Percentiles rank a stretch among this genome's conserved stretches.
Conservation (phyloP, 768 basidiomycete genomes). For the Boletus coccyginus region DNA sequence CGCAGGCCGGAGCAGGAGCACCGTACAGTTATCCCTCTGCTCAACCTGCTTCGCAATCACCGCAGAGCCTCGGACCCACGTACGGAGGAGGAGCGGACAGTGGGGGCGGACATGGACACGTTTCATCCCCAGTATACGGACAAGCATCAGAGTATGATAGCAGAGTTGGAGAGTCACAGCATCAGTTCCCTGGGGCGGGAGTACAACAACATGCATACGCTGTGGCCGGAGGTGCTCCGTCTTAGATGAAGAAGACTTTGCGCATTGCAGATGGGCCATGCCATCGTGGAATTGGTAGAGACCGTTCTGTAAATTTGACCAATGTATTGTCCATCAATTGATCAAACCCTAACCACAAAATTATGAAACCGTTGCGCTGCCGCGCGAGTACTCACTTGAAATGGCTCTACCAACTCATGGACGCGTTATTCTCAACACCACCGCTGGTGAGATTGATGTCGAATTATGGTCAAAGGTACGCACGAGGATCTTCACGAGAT, state of each 20-base stretch:
- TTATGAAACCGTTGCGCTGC: neutral
- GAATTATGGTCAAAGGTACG: constrained; percentile 89
- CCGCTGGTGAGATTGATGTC: constrained; percentile 83
- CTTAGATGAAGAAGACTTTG: constrained; percentile 3
- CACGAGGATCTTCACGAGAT: neutral
- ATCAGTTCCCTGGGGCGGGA: constrained; percentile 28
- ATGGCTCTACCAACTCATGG: constrained; percentile 89
- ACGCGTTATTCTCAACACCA: constrained; percentile 85
- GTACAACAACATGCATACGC: constrained; percentile 23
- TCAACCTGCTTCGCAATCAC: constrained; percentile 16
- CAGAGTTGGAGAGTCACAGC: constrained; percentile 23
- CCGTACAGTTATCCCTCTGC: constrained; percentile 18
- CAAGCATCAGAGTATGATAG: constrained; percentile 22
- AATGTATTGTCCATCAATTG: neutral
- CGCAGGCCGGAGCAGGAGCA: constrained; percentile 5
- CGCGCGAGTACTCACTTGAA: neutral
- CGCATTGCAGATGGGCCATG: neutral
- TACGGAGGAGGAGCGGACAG: constrained; percentile 24
- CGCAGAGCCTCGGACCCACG: constrained; percentile 8
- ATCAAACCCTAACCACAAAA: constrained; percentile 26
- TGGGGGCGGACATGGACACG: constrained; percentile 23
- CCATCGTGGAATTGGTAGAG: neutral
- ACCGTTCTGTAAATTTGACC: neutral
- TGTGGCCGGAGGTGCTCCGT: constrained; percentile 17
- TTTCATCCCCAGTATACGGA: constrained; percentile 16